A percentile compares a stretch with the other conserved stretches of the same genome.
phyloP scores from a whole-genome alignment of 2,329 filamentous ascomycete genomes.

The Orbilia quercus region DNA sequence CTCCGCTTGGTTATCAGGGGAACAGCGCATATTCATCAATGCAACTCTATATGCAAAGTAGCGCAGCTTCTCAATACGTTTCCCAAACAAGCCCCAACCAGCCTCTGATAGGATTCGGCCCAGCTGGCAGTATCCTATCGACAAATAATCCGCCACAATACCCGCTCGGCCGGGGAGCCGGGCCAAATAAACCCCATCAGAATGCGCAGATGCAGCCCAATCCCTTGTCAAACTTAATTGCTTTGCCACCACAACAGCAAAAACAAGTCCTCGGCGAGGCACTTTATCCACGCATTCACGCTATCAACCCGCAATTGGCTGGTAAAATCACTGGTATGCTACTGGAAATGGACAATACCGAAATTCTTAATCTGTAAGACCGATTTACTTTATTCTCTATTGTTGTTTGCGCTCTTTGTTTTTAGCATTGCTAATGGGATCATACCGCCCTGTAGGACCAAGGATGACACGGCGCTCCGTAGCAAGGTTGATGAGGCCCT shows the following conservation, averaged over 20 bases:
- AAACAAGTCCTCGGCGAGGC: constrained; percentile 99
- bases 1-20: no score
- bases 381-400: no score
- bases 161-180: constrained; percentile 32
- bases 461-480: constrained; percentile 87
- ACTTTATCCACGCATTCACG: constrained; percentile 98
- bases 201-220: no score
- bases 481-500: constrained; percentile 98
- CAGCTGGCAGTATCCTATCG: no score
- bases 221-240: constrained; percentile 67
- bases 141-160: no score
- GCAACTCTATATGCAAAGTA: no score
- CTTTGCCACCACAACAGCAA: constrained; percentile 76
- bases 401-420: background rate
- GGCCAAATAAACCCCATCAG: constrained; percentile 16
- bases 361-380: constrained; percentile 89
- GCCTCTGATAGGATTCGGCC: no score
- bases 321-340: constrained; percentile 99
- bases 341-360: constrained; percentile 96
- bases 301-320: constrained; percentile 91
- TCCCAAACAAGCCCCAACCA: no score
- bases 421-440: constrained; percentile 60
- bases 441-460: constrained; percentile 71
- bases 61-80: no score
- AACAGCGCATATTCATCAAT: no score